Percentiles rank a stretch among this genome's conserved stretches.
phyloP scores from a whole-genome alignment of 73 alveolate species.

The Paramecium pentaurelia region DNA sequence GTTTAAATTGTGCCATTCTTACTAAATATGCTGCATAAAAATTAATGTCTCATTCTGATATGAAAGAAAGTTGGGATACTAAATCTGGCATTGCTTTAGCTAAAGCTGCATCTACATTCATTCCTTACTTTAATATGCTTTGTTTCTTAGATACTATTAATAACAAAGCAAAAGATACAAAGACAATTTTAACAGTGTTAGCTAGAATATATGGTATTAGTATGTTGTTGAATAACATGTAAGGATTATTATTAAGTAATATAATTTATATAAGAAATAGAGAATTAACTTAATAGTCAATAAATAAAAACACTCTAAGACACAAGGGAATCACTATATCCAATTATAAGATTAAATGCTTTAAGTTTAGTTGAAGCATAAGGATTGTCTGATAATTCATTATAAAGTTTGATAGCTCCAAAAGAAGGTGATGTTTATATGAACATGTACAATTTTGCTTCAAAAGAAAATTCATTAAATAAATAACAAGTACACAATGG shows the following conservation, averaged over 20 bases:
- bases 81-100: conserved; percentile 48
- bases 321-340: not conserved
- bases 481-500: not conserved
- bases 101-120: conserved; percentile 48
- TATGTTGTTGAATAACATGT: not conserved
- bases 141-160: conserved; percentile 42
- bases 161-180: not conserved
- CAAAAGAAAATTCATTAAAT: conserved; percentile 36
- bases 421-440: conserved; percentile 25
- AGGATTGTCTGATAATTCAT: conserved; percentile 51
- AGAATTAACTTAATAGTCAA: not conserved
- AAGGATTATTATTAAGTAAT: conserved; percentile 31
- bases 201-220: conserved; percentile 48
- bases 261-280: not conserved
- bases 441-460: conserved; percentile 10
- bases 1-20: not conserved
- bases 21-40: not conserved
- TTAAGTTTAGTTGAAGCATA: not conserved
- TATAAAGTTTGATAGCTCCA: conserved; percentile 49
- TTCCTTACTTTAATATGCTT: conserved; percentile 43
- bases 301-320: not conserved
- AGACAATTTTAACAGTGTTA: not conserved
- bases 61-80: conserved; percentile 57
- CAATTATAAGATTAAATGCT: not conserved
- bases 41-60: not conserved